Percentiles rank a stretch among this genome's conserved stretches.
Conservation (phyloP, 2,329 filamentous ascomycete species). For the Chaetomiaceae sp. region DNA sequence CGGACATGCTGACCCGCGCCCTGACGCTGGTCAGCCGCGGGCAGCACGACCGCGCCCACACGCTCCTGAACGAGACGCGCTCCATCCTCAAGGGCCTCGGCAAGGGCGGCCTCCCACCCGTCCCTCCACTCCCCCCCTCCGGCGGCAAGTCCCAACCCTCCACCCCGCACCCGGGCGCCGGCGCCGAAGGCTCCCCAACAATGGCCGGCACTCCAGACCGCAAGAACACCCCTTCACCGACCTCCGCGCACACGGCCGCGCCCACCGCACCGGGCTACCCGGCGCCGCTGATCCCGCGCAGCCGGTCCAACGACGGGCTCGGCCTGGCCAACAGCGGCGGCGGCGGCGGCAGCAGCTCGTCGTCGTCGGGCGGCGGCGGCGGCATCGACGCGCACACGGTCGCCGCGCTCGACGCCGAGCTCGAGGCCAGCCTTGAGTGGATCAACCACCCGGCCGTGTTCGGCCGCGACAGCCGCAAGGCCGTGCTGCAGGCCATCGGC, state of each 20-base stretch:
- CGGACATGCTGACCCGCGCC: slow-evolving; percentile 92
- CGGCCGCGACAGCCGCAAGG: slow-evolving; percentile 86
- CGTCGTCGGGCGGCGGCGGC: too few relatives aligned
- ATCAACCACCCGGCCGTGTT: slow-evolving; percentile 96
- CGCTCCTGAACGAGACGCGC: slow-evolving; percentile 84
- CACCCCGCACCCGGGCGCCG: slow-evolving; percentile 41
- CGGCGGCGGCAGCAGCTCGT: slow-evolving; percentile 34
- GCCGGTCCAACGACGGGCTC: slow-evolving; percentile 52
- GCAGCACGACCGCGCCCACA: slow-evolving; percentile 89
- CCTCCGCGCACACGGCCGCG: slow-evolving; percentile 43
- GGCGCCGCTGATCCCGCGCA: slow-evolving; percentile 40
- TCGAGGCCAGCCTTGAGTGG: slow-evolving; percentile 90
- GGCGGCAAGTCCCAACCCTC: slow-evolving; percentile 40
- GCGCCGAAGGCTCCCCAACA: slow-evolving; percentile 39
- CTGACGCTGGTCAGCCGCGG: slow-evolving; percentile 84
- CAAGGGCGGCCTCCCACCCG: slow-evolving; percentile 87
- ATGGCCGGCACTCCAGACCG: slow-evolving; percentile 45
- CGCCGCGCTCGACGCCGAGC: slow-evolving; percentile 79
- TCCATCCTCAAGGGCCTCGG: slow-evolving; percentile 93
- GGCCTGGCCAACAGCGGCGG: too few relatives aligned
- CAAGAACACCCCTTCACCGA: slow-evolving; percentile 51
- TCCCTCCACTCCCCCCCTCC: slow-evolving; percentile 59
- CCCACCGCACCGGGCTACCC: slow-evolving; percentile 37
- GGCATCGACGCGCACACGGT: slow-evolving; percentile 84
- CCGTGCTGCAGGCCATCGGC: slow-evolving; percentile 90